Conservation (phyloP, 208 protist genomes). For the Leishmania turanica region DNA sequence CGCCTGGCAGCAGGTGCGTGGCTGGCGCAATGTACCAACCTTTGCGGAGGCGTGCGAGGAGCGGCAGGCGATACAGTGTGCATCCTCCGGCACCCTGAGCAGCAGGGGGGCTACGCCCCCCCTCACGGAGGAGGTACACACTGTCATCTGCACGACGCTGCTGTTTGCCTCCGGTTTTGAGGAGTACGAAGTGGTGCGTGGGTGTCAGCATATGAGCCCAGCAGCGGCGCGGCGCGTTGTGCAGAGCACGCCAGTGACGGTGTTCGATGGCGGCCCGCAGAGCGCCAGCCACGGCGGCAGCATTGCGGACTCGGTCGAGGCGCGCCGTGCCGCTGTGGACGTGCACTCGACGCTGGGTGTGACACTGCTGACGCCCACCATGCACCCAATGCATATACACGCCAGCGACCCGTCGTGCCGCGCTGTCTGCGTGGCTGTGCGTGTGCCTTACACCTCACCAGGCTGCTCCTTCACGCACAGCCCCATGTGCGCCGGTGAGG, state of each 20-base stretch:
- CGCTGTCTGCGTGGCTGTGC: constrained; percentile 27
- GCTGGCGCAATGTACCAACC: constrained; percentile 24
- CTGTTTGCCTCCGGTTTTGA: constrained; percentile 78
- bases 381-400: constrained; percentile 62
- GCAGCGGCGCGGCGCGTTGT: constrained; percentile 71
- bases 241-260: constrained; percentile 14
- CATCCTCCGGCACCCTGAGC: neutral
- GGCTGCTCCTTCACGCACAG: neutral
- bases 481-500: neutral
- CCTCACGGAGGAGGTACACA: neutral
- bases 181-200: constrained; percentile 61
- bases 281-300: neutral
- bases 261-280: neutral
- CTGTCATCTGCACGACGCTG: constrained; percentile 57
- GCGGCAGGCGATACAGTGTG: neutral
- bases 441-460: constrained; percentile 16
- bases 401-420: constrained; percentile 4
- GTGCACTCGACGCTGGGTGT: constrained; percentile 65
- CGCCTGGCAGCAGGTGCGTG: constrained; percentile 65
- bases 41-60: constrained; percentile 23
- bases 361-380: constrained; percentile 51
- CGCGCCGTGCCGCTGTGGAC: constrained; percentile 59
- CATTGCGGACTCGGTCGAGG: neutral
- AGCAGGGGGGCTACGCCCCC: neutral
- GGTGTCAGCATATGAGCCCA: constrained; percentile 38